A percentile compares a stretch with the other conserved stretches of the same genome.
Conservation (phyloP, 2,329 filamentous ascomycete species). For the Cladophialophora immunda region DNA sequence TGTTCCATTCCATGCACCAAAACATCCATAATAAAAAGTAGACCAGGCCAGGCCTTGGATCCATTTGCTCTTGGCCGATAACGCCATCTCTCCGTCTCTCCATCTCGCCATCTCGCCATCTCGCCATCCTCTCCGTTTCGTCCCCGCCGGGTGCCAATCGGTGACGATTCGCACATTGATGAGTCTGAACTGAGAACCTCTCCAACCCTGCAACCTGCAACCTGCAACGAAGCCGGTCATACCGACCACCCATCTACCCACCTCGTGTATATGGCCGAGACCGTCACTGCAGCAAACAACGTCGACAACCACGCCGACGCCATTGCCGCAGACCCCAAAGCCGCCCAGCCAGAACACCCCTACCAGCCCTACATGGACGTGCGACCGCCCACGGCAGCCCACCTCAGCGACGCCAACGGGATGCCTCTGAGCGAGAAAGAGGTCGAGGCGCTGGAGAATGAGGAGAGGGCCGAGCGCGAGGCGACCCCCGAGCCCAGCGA, state of each 20-base stretch:
- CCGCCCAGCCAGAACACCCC: constrained; percentile 22
- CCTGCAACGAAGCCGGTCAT: too few relatives aligned
- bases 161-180: background rate
- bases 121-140: background rate
- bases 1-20: too few relatives aligned
- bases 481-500: constrained; percentile 35
- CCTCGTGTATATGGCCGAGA: constrained; percentile 5
- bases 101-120: background rate
- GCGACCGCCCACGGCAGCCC: constrained; percentile 14
- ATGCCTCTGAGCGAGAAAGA: constrained; percentile 29
- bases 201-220: too few relatives aligned
- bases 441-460: constrained; percentile 22
- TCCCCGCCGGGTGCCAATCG: background rate
- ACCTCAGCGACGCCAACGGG: constrained; percentile 28
- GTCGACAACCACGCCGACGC: background rate
- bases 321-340: constrained; percentile 11
- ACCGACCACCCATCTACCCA: background rate
- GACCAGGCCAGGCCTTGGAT: too few relatives aligned
- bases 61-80: background rate
- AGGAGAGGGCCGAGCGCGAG: constrained; percentile 23
- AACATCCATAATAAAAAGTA: too few relatives aligned
- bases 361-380: constrained; percentile 35
- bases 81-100: background rate
- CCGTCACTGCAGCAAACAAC: background rate
- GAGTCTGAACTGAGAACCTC: too few relatives aligned